These are phyloP conservation scores for Liriodendron chinense DNA, from an alignment of 164 flowering plant species.

Conservation along the genomic window DNA sequence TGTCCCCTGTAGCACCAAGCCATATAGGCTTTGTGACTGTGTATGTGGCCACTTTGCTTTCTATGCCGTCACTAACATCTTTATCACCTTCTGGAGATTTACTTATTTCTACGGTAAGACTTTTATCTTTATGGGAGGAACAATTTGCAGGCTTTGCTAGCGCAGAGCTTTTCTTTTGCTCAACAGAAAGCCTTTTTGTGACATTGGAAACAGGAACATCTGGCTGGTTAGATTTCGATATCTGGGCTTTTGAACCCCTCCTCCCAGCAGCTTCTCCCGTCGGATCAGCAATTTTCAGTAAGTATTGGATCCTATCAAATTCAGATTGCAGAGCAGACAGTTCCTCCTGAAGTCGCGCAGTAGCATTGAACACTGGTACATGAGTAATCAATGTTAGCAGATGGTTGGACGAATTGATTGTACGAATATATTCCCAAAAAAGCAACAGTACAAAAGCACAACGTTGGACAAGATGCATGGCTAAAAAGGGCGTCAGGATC, in stretches of 20 bases:
- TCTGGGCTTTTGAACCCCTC: slow-evolving; percentile 43
- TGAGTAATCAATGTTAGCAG: slow-evolving; percentile 13
- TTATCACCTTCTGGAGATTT: slow-evolving; percentile 31
- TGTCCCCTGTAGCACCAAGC: slow-evolving; percentile 80
- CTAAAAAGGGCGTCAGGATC: no score
- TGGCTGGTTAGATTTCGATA: slow-evolving; percentile 24
- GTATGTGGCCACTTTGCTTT: slow-evolving; percentile 37
- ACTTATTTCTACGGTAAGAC: slow-evolving; percentile 8
- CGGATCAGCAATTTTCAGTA: slow-evolving; percentile 94
- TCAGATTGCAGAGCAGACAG: slow-evolving; percentile 67
- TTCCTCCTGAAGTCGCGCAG: slow-evolving; percentile 54
- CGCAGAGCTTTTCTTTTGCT: slow-evolving; percentile 23
- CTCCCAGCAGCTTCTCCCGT: slow-evolving; percentile 78
- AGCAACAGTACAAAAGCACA: no score
- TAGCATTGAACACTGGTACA: slow-evolving; percentile 55
- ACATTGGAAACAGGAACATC: slow-evolving; percentile 18
- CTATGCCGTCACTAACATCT: slow-evolving; percentile 20
- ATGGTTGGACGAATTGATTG: no score
- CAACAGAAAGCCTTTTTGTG: slow-evolving; percentile 25
- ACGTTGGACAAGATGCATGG: no score
- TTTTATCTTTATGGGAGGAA: slow-evolving; percentile 22
- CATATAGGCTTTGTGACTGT: slow-evolving; percentile 68
- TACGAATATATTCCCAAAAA: no score
- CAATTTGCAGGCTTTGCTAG: slow-evolving; percentile 25
- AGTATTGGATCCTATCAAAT: slow-evolving; percentile 73